These are phyloP conservation scores for Friedmanniomyces endolithicus DNA, from an alignment of 495 filamentous ascomycete species.

Conservation along the genomic window DNA sequence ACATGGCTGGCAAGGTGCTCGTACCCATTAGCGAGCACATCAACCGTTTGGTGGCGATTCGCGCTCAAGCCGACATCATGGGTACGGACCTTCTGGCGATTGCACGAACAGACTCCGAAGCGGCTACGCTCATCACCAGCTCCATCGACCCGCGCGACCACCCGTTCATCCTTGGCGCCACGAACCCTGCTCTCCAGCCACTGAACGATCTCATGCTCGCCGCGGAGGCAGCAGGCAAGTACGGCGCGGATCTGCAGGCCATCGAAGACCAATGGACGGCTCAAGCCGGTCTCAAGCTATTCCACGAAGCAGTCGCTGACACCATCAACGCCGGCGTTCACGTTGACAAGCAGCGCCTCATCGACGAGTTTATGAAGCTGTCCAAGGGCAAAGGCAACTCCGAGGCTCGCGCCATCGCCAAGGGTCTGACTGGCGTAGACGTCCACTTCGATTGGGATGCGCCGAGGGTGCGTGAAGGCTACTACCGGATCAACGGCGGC, in stretches of 20 bases:
- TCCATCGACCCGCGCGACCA: constrained; percentile 94
- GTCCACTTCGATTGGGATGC: constrained; percentile 89
- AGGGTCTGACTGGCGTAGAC: constrained; percentile 66
- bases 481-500: constrained; percentile 82
- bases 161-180: constrained; percentile 78
- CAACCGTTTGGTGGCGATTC: constrained; percentile 92
- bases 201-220: constrained; percentile 83
- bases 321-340: constrained; percentile 55
- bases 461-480: constrained; percentile 83
- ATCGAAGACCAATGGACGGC: constrained; percentile 83
- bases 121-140: constrained; percentile 90
- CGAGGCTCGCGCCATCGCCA: constrained; percentile 75
- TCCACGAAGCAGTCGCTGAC: constrained; percentile 77
- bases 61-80: constrained; percentile 98
- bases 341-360: constrained; percentile 54
- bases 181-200: constrained; percentile 72
- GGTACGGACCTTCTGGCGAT: constrained; percentile 79
- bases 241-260: constrained; percentile 66
- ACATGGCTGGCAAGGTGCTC: constrained; percentile 98
- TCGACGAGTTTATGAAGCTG: constrained; percentile 49
- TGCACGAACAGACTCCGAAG: constrained; percentile 93
- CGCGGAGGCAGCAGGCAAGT: constrained; percentile 73
- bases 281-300: constrained; percentile 79
- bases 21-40: constrained; percentile 97
- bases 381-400: constrained; percentile 73